phyloP scores from a whole-genome alignment of 306 rosid species.

The Hippophae gyantsensis region DNA sequence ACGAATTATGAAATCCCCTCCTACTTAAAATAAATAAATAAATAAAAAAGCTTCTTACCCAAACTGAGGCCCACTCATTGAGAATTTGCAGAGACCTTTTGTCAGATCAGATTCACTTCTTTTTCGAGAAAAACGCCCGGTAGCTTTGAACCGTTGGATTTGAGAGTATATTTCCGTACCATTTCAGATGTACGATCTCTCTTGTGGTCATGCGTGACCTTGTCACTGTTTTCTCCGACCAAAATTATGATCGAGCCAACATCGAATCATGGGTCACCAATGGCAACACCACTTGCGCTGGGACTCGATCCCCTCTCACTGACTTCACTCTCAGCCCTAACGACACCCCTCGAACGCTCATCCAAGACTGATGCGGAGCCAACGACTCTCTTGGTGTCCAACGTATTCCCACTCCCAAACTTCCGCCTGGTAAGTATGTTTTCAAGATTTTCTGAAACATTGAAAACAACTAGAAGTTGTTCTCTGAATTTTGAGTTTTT shows the following conservation, averaged over 20 bases:
- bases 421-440: conserved; percentile 41
- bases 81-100: too few species aligned
- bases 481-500: too few species aligned
- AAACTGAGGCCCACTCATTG: too few species aligned
- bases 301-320: conserved; percentile 51
- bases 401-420: conserved; percentile 92
- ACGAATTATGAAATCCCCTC: too few species aligned
- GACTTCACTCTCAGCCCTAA: conserved; percentile 83
- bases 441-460: too few species aligned
- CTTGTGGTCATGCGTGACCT: conserved; percentile 87
- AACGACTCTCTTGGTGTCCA: conserved; percentile 74
- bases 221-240: conserved; percentile 79
- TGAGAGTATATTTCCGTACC: conserved; percentile 77
- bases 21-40: too few species aligned
- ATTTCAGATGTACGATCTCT: conserved; percentile 86
- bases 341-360: conserved; percentile 66
- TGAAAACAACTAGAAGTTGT: too few species aligned
- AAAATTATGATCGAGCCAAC: conserved; percentile 83
- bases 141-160: conserved; percentile 74
- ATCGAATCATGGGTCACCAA: conserved; percentile 87
- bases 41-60: too few species aligned
- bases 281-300: conserved; percentile 87
- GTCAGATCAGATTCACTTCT: too few species aligned
- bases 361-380: conserved; percentile 94
- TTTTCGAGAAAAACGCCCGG: conserved; percentile 44